Evolutionary conservation across 331 rosid genomes (phyloP), one percentile per base, ranked within the genome.

Genomic region (Arachis monticola): DNA sequence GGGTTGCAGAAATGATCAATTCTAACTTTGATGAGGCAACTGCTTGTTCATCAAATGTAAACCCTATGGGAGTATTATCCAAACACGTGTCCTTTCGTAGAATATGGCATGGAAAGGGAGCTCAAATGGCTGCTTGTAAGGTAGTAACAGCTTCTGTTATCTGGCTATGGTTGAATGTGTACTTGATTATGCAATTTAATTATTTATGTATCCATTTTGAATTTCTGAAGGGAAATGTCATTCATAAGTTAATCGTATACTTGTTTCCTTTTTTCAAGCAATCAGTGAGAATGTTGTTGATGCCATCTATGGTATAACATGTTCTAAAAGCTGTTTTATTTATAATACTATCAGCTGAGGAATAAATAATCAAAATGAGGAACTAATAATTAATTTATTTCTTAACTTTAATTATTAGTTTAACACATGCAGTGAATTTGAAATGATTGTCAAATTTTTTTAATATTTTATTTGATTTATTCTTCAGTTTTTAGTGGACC

Each of bases 81-180:
- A 90, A 85, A 79, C 85, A 85, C 44, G 74, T 86, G 83, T 86
- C 85, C 41, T 92, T 94, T 62, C 88, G 88, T 59, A 94, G 93
- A 87, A 92, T 88, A 85, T 94, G 99, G 99, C 99, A 94, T 81
- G 97, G 97, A 77, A 91, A 94, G 88, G 97, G 96, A 78, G 93
- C 93, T 14, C 93, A 87, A 17, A 74, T 85, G 48, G 96, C 99
- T 80, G 88, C 96, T 84, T 86, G 91, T 83, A 92, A 94, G 99
- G 99, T 94, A 75, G 73, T 46, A 53, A 48, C 48, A 8, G 66
- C 56, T 10, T 48, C 63, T 44, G 17, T 65, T 50, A 50, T 74
- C 48, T 61, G 65, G 55, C 22, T 69, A 17, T 77, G 58, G 17
- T 69, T 70, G 50, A 58, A n/a, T n/a, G 35, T 61, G 56, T 57